Evolutionary conservation across 805 yeast genomes (phyloP).

Genomic region (Sugiyamaella mastotermitis): DNA sequence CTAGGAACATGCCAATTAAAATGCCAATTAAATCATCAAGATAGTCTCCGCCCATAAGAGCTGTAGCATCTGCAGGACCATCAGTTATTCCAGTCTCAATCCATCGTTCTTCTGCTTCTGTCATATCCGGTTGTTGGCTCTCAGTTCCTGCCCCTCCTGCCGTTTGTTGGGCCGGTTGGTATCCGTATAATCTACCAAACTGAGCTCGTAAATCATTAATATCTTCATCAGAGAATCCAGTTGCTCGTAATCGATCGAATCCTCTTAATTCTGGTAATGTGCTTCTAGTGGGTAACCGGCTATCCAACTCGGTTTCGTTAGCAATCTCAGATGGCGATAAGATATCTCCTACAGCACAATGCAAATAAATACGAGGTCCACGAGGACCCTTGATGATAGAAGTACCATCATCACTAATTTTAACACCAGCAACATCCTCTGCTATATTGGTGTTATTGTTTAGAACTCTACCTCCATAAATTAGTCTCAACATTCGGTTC

Average conservation of each 20-base stretch:
- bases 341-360: constrained; percentile 72
- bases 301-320: constrained; percentile 54
- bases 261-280: constrained; percentile 72
- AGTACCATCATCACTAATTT: constrained; percentile 1
- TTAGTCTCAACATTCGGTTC: constrained; percentile 53
- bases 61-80: constrained; percentile 43
- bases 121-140: constrained; percentile 27
- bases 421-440: constrained; percentile 39
- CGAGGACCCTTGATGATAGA: constrained; percentile 4
- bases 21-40: constrained; percentile 63
- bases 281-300: constrained; percentile 40
- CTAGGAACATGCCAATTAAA: constrained; percentile 67
- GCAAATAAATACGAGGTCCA: constrained; percentile 47
- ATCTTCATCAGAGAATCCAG: constrained; percentile 80
- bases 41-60: constrained; percentile 46
- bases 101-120: constrained; percentile 79
- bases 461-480: constrained; percentile 63
- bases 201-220: constrained; percentile 66
- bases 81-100: constrained; percentile 66
- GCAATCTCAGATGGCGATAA: constrained; percentile 49
- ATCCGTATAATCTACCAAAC: constrained; percentile 63
- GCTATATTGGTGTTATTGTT: constrained; percentile 50
- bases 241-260: constrained; percentile 73
- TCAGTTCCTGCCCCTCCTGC: constrained; percentile 10
- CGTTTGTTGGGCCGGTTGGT: constrained; percentile 11